Conservation (phyloP, 148 eudicot species). For the Cornus kousa region DNA sequence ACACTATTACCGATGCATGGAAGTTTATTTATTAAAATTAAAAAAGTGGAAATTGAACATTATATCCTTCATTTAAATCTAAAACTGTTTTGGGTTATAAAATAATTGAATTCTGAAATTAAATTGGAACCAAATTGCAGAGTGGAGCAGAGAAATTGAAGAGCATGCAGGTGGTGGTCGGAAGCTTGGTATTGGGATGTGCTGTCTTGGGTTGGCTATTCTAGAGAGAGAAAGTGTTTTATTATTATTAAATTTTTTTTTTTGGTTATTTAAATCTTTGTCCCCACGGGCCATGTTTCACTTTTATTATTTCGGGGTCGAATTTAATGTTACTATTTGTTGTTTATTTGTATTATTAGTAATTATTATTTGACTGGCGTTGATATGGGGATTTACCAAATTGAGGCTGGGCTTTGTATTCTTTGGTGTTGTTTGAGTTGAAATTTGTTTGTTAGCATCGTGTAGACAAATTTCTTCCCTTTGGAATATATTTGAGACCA, state of each 20-base stretch:
- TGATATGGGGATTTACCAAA: background rate
- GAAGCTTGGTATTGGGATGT: conserved; percentile 34
- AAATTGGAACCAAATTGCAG: conserved; percentile 27
- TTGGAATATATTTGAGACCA: too few relatives aligned
- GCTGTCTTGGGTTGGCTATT: conserved; percentile 27
- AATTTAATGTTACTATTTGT: background rate
- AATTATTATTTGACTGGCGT: background rate
- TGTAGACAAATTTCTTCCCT: too few relatives aligned
- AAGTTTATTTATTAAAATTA: too few relatives aligned
- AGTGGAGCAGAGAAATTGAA: conserved; percentile 69
- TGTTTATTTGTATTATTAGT: background rate
- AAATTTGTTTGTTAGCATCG: conserved; percentile 9
- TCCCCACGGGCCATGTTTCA: background rate
- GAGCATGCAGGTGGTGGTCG: conserved; percentile 39
- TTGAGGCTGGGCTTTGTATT: background rate
- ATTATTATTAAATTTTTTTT: too few relatives aligned
- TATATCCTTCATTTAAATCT: background rate
- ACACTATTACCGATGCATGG: too few relatives aligned
- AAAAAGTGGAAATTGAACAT: background rate
- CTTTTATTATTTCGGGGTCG: background rate
- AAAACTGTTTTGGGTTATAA: too few relatives aligned
- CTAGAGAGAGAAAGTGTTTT: background rate
- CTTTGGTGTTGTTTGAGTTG: background rate
- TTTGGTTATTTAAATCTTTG: background rate
- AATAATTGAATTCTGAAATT: background rate